Evolutionary conservation across 257 asterid species (phyloP).

Genomic region (Handroanthus guayacan): DNA sequence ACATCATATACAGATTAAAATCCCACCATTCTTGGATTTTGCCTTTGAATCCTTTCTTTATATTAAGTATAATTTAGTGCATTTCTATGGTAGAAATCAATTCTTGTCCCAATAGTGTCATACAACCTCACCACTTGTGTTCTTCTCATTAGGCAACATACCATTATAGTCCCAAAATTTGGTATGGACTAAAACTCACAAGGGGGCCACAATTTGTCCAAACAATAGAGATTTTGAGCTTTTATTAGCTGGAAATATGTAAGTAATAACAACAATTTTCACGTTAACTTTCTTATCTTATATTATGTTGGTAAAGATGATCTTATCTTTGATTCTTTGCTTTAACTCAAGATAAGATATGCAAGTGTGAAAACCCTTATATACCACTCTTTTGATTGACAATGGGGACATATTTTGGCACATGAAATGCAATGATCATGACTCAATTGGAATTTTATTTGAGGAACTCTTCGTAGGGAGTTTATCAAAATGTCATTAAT

Average conservation of each 20-base stretch:
- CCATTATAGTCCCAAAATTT: conserved; percentile 39
- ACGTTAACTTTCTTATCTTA: conserved; percentile 25
- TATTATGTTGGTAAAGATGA: conserved; percentile 45
- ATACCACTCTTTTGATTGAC: conserved; percentile 47
- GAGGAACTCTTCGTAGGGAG: neutral
- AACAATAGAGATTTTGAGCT: conserved; percentile 28
- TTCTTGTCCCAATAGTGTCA: conserved; percentile 43
- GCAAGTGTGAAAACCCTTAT: conserved; percentile 35
- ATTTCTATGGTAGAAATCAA: conserved; percentile 32
- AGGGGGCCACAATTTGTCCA: conserved; percentile 39
- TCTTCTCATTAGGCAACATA: conserved; percentile 37
- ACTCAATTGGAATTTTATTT: neutral
- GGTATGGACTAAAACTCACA: conserved; percentile 39
- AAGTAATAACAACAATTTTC: conserved; percentile 22
- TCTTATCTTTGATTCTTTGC: conserved; percentile 50
- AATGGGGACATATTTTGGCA: conserved; percentile 40
- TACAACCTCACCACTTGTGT: conserved; percentile 40
- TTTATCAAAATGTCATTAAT: too few relatives aligned
- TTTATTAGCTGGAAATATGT: conserved; percentile 42
- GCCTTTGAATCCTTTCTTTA: conserved; percentile 20
- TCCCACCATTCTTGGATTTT: conserved; percentile 36
- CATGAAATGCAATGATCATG: neutral
- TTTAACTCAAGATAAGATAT: conserved; percentile 47
- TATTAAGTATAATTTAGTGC: conserved; percentile 23
- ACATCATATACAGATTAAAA: neutral